Conservation (phyloP, 2,329 filamentous ascomycete species). For the Aureobasidium zeae region DNA sequence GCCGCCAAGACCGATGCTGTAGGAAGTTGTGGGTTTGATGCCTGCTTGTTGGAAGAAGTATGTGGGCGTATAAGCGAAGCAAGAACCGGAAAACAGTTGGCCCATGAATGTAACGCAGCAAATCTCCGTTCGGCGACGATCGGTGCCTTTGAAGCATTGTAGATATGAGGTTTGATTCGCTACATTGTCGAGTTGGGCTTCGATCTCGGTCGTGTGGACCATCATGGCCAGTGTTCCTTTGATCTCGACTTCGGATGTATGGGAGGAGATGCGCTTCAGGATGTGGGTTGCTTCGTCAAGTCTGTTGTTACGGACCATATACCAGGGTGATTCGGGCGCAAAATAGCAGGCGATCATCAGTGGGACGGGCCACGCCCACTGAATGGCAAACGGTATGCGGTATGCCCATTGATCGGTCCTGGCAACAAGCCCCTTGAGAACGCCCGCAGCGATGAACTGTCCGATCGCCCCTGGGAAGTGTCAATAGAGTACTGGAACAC, state of each 20-base stretch:
- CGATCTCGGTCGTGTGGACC: constrained; percentile 31
- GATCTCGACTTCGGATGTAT: constrained; percentile 19
- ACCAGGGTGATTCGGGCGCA: constrained; percentile 30
- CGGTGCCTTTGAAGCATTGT: constrained; percentile 36
- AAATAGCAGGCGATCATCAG: constrained; percentile 29
- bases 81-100: constrained; percentile 35
- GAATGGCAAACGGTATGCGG: constrained; percentile 37
- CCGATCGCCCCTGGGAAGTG: constrained; percentile 41
- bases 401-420: constrained; percentile 35
- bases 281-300: constrained; percentile 29
- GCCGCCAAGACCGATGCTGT: constrained; percentile 32
- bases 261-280: constrained; percentile 27
- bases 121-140: constrained; percentile 36
- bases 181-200: constrained; percentile 20
- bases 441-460: constrained; percentile 44
- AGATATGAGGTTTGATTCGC: constrained; percentile 28
- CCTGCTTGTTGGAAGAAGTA: constrained; percentile 38
- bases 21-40: constrained; percentile 30
- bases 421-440: constrained; percentile 30
- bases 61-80: constrained; percentile 31
- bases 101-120: constrained; percentile 36
- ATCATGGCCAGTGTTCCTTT: constrained; percentile 27
- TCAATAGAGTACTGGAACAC: neutral
- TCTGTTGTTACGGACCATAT: constrained; percentile 29
- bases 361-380: constrained; percentile 35